Evolutionary conservation across 1,284 basidiomycete genomes (phyloP), one percentile per base, ranked within the genome.

Genomic region (Mycena sp.): DNA sequence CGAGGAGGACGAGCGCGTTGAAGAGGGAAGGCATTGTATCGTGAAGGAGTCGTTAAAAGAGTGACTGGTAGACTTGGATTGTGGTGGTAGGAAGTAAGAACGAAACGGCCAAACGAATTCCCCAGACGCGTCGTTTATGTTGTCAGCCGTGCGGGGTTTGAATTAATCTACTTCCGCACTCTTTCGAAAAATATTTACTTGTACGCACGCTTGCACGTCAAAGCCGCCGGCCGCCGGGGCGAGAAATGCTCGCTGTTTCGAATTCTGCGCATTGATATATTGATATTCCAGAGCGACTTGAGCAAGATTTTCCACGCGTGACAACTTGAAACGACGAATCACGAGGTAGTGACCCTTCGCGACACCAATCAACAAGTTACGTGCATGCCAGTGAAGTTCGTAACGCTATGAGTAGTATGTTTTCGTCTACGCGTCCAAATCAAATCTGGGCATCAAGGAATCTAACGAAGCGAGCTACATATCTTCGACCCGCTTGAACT

Each of bases 71-170:
- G 63, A 53, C n/a, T 16, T 49, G 49, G 49, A 30, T 58, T 25
- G 59, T 60, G 54, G 56, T 58, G 43, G 65, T 61, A 43, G 41
- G 52, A 67, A 61, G 28, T 44, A 40, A 65, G 45, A 66, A 30
- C 32, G 9, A 38, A 41, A n/a, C 37, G 40, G 40, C 40, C 23
- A 21, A 51, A 25, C 49, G 30, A 21, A 30, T 51, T 30, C 6
- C 11, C 17, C 46, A 2, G 26, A 49, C n/a, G n/a, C n/a, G n/a
- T n/a, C n/a, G 25, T 28, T 49, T 32, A 28, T 28, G 26, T 49
- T 19, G 25, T 32, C 25, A n/a, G n/a, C 35, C 12, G 26, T 23
- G 49, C 29, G 28, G 17, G 26, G 25, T 51, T 6, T 38, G 32
- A 35, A 35, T 35, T 35, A n/a, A n/a, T n/a, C n/a, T n/a, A n/a